These are phyloP conservation scores for Cercospora nicotianae DNA, from an alignment of 2,329 filamentous ascomycete species.

Conservation along the genomic window DNA sequence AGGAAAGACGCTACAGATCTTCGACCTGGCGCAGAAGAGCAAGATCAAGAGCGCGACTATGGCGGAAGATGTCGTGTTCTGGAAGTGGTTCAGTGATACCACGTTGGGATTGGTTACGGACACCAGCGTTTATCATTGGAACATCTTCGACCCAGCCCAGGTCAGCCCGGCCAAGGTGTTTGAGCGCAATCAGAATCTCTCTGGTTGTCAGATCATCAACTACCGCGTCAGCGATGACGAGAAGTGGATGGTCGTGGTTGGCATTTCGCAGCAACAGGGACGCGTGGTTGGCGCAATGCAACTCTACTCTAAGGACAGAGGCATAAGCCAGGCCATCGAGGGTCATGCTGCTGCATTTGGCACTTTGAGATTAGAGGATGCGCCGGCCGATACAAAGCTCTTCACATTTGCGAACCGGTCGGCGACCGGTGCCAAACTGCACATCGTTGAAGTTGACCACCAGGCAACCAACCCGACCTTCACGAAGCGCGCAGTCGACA, in stretches of 20 bases:
- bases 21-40: conserved; percentile 87
- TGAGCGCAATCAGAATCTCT: conserved; percentile 87
- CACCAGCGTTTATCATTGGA: conserved; percentile 92
- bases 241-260: conserved; percentile 98
- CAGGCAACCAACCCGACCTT: conserved; percentile 84
- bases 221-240: conserved; percentile 94
- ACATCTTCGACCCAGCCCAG: conserved; percentile 84
- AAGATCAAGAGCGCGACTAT: conserved; percentile 97
- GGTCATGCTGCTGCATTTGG: conserved; percentile 95
- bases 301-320: conserved; percentile 91
- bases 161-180: conserved; percentile 84
- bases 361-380: conserved; percentile 82
- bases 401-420: conserved; percentile 96
- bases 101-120: conserved; percentile 89
- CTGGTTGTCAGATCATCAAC: conserved; percentile 97
- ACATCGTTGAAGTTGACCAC: conserved; percentile 97
- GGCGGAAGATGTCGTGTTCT: conserved; percentile 97
- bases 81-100: conserved; percentile 96
- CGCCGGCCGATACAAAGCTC: conserved; percentile 85
- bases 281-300: conserved; percentile 96
- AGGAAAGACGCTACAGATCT: conserved; percentile 92
- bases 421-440: conserved; percentile 86
- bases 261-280: conserved; percentile 89
- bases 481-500: conserved; percentile 93
- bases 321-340: conserved; percentile 97